Conservation (phyloP, 2,329 filamentous ascomycete genomes). For the Pseudocercospora vitis region DNA sequence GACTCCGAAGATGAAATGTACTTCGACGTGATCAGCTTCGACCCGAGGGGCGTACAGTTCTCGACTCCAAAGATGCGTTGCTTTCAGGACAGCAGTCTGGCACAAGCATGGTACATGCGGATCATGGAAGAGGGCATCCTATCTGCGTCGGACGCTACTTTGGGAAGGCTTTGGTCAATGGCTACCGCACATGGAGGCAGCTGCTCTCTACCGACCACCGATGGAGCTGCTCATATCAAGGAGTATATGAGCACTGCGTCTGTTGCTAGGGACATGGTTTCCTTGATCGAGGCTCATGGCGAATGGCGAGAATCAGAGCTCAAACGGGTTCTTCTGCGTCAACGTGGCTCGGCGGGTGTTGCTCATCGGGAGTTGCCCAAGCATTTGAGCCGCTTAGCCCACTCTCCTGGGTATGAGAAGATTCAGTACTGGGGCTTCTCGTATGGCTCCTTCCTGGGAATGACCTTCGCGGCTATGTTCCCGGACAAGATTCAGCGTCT, state of each 20-base stretch:
- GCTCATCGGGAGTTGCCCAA: too few species aligned
- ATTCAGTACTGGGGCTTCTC: slow-evolving; percentile 44
- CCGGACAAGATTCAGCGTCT: slow-evolving; percentile 41
- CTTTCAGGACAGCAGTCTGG: slow-evolving; percentile 34
- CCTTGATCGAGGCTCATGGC: slow-evolving; percentile 47
- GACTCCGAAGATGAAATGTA: slow-evolving; percentile 36
- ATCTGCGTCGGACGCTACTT: slow-evolving; percentile 41
- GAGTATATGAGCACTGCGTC: slow-evolving; percentile 49
- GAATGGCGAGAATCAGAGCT: slow-evolving; percentile 35
- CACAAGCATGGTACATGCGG: slow-evolving; percentile 42
- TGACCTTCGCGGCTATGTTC: slow-evolving; percentile 46
- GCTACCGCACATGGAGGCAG: slow-evolving; percentile 37
- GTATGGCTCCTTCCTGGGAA: slow-evolving; percentile 50
- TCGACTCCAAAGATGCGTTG: slow-evolving; percentile 40
- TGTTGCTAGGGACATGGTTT: slow-evolving; percentile 52
- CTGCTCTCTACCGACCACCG: slow-evolving; percentile 31
- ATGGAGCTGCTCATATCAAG: slow-evolving; percentile 40
- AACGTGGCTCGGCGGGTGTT: too few species aligned
- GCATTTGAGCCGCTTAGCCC: slow-evolving; percentile 11
- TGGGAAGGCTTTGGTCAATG: slow-evolving; percentile 47
- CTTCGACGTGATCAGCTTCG: slow-evolving; percentile 49
- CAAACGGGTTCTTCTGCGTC: too few species aligned
- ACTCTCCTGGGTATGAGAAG: slow-evolving; percentile 36
- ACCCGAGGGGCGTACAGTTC: slow-evolving; percentile 45
- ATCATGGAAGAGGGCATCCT: slow-evolving; percentile 39